Percentiles rank a stretch among this genome's conserved stretches.
These are phyloP conservation scores for Mycena kentingensis DNA, from an alignment of 768 basidiomycete species.

Conservation along the genomic window DNA sequence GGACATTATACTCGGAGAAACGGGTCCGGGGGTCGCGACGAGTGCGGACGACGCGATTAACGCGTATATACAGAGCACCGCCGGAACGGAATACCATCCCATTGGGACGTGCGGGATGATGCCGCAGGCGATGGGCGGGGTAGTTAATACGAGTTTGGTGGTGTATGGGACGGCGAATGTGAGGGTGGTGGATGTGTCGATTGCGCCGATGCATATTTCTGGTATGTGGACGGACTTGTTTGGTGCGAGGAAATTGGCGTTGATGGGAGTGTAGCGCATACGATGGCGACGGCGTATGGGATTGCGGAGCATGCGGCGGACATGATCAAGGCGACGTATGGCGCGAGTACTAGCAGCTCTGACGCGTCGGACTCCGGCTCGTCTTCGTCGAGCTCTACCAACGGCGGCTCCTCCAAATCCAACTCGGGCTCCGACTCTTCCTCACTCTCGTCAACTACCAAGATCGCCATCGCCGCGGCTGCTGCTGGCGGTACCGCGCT, in stretches of 20 bases:
- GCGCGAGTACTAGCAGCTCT: background rate
- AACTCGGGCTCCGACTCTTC: slow-evolving; percentile 1
- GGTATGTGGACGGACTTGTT: slow-evolving; percentile 2
- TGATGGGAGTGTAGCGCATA: slow-evolving; percentile 12
- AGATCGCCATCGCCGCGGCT: slow-evolving; percentile 16
- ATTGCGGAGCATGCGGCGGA: slow-evolving; percentile 25
- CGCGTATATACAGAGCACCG: slow-evolving; percentile 9
- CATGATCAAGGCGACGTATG: slow-evolving; percentile 17
- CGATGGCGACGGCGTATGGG: slow-evolving; percentile 25
- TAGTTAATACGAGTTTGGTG: slow-evolving; percentile 42
- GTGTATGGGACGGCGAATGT: slow-evolving; percentile 50
- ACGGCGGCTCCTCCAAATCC: background rate
- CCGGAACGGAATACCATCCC: slow-evolving; percentile 16
- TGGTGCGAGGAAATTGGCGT: background rate
- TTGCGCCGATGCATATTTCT: slow-evolving; percentile 20
- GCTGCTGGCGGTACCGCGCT: slow-evolving; percentile 5
- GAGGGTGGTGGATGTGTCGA: slow-evolving; percentile 36
- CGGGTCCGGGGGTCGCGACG: slow-evolving; percentile 2
- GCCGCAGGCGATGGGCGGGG: slow-evolving; percentile 27
- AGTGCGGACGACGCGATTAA: slow-evolving; percentile 14
- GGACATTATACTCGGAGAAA: slow-evolving; percentile 4
- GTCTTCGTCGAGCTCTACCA: slow-evolving; percentile 1
- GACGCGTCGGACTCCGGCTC: background rate
- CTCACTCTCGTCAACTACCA: slow-evolving; percentile 9
- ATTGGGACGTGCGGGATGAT: slow-evolving; percentile 20